phyloP scores from a whole-genome alignment of 768 basidiomycete species.

The Mrakia hoshinonis region DNA sequence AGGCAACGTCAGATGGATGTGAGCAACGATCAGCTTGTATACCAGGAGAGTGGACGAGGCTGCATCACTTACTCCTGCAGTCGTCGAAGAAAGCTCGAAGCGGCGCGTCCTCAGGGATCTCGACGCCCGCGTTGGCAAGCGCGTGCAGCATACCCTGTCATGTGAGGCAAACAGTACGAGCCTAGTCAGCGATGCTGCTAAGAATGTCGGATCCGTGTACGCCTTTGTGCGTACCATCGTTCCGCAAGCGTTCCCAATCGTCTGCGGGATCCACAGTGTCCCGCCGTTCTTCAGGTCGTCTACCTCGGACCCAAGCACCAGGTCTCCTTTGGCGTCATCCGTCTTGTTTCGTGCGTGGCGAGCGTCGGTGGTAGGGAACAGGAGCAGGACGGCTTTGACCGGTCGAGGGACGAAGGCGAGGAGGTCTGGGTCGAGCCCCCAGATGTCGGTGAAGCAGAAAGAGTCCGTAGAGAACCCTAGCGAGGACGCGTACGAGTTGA shows the following conservation, averaged over 20 bases:
- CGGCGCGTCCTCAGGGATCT: constrained; percentile 32
- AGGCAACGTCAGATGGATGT: background rate
- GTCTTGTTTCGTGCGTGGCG: constrained; percentile 49
- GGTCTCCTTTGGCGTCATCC: constrained; percentile 54
- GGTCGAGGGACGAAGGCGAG: constrained; percentile 62
- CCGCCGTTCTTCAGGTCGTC: constrained; percentile 45
- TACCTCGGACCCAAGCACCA: constrained; percentile 43
- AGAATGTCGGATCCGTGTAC: too few species aligned
- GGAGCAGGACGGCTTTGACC: constrained; percentile 71
- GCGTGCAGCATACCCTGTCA: constrained; percentile 67
- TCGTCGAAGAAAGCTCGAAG: constrained; percentile 37
- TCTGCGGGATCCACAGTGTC: constrained; percentile 25
- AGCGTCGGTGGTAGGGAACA: constrained; percentile 63
- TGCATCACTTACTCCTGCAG: constrained; percentile 18
- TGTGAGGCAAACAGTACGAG: too few species aligned
- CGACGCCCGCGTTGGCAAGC: constrained; percentile 59
- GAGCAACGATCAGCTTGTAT: background rate
- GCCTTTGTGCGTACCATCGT: too few species aligned
- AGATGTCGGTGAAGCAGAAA: constrained; percentile 60
- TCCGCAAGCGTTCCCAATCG: constrained; percentile 61
- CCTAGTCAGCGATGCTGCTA: too few species aligned
- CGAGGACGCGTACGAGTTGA: constrained; percentile 56
- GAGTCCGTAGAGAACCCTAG: constrained; percentile 53
- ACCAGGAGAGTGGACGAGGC: background rate
- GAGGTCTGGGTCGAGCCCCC: constrained; percentile 63